These are phyloP conservation scores for Aspergillus tanneri DNA, from an alignment of 2,329 filamentous ascomycete genomes.

Conservation along the genomic window DNA sequence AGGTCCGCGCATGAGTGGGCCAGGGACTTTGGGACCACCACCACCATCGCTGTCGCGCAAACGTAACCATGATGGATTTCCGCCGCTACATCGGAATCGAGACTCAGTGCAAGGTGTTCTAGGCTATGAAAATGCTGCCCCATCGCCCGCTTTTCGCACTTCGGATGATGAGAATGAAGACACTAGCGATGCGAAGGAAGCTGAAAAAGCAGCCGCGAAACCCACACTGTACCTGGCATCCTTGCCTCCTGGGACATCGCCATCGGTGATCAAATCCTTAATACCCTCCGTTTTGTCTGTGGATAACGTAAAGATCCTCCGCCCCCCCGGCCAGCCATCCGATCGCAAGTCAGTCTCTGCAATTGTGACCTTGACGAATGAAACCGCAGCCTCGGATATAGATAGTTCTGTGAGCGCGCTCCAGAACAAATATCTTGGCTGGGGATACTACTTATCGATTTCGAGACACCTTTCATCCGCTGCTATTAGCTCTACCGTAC, in stretches of 20 bases:
- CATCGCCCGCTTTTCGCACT: constrained; percentile 39
- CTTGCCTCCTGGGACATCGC: constrained; percentile 54
- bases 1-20: constrained; percentile 49
- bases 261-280: constrained; percentile 50
- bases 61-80: constrained; percentile 44
- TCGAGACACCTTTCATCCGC: constrained; percentile 80
- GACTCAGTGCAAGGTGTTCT: constrained; percentile 39
- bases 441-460: constrained; percentile 76
- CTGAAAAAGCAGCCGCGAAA: constrained; percentile 51
- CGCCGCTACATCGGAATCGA: constrained; percentile 40
- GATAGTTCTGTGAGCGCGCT: constrained; percentile 74
- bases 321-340: constrained; percentile 48
- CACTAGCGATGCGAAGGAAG: constrained; percentile 40
- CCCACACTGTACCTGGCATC: constrained; percentile 57
- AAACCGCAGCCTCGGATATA: constrained; percentile 79
- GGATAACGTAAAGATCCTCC: constrained; percentile 71
- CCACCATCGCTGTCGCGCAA: constrained; percentile 45
- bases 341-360: constrained; percentile 73
- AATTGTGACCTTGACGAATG: constrained; percentile 76
- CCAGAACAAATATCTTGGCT: constrained; percentile 82
- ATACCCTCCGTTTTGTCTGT: constrained; percentile 59
- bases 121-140: constrained; percentile 38
- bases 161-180: constrained; percentile 49
- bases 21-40: constrained; percentile 49
- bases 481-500: constrained; percentile 58